These are phyloP conservation scores for Candida maesae DNA, from an alignment of 805 yeast genomes.

Conservation along the genomic window DNA sequence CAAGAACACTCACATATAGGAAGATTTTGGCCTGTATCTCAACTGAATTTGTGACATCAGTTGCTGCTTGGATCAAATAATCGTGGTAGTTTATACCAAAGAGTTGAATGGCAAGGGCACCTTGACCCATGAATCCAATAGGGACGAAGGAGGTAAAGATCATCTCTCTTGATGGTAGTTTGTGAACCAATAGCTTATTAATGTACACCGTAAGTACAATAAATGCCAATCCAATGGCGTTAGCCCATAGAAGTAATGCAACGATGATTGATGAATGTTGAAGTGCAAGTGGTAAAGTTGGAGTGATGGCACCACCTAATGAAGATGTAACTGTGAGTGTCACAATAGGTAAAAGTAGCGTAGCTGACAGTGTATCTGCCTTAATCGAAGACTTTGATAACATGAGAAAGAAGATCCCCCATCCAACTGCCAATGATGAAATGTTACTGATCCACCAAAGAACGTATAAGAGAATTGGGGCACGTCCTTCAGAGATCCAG, in stretches of 20 bases:
- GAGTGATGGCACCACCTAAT: conserved; percentile 55
- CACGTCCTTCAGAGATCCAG: conserved; percentile 35
- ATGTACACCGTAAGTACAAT: conserved; percentile 53
- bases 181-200: conserved; percentile 53
- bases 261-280: conserved; percentile 51
- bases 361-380: conserved; percentile 46
- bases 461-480: conserved; percentile 45
- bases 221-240: conserved; percentile 60
- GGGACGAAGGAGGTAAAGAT: conserved; percentile 74
- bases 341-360: conserved; percentile 71
- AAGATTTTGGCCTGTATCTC: conserved; percentile 29
- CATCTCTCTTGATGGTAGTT: conserved; percentile 50
- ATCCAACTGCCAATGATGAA: conserved; percentile 53
- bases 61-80: conserved; percentile 22
- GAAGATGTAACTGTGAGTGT: conserved; percentile 75
- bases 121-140: conserved; percentile 84
- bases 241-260: conserved; percentile 60
- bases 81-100: conserved; percentile 42
- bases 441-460: conserved; percentile 73
- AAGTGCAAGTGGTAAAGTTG: conserved; percentile 40
- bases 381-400: conserved; percentile 30
- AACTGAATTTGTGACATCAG: conserved; percentile 4
- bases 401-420: conserved; percentile 50
- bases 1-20: conserved; percentile 33
- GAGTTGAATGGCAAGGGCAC: conserved; percentile 61